Percentiles rank a stretch among this genome's conserved stretches.
Conservation (phyloP, 371 early-diverging fungal genomes). For the Actinomucor elegans region DNA sequence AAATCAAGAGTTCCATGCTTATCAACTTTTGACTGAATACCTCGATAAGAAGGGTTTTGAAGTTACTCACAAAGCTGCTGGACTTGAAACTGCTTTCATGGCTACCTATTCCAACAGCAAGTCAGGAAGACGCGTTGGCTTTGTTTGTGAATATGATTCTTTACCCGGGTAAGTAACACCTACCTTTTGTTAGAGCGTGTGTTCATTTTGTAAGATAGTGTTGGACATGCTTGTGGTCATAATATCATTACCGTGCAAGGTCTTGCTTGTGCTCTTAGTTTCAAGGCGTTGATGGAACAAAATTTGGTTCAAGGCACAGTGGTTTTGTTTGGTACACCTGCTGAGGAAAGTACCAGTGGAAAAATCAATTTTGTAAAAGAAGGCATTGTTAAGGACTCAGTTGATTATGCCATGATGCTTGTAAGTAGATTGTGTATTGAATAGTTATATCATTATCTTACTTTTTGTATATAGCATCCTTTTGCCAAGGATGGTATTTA, state of each 20-base stretch:
- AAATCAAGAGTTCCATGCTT: slow-evolving; percentile 55
- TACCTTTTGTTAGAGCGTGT: too few species aligned
- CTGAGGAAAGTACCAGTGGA: slow-evolving; percentile 73
- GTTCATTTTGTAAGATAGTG: too few species aligned
- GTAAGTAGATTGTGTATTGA: not conserved
- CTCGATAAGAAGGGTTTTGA: slow-evolving; percentile 56
- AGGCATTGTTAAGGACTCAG: slow-evolving; percentile 57
- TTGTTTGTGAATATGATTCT: slow-evolving; percentile 70
- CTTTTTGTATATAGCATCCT: slow-evolving; percentile 24
- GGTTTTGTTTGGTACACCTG: slow-evolving; percentile 79
- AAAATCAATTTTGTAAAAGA: slow-evolving; percentile 70
- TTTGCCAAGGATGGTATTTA: slow-evolving; percentile 30
- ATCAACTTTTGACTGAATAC: slow-evolving; percentile 51
- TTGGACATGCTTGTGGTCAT: slow-evolving; percentile 71
- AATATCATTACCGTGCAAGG: slow-evolving; percentile 73
- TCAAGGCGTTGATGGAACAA: slow-evolving; percentile 55
- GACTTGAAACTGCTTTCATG: slow-evolving; percentile 64
- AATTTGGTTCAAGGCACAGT: slow-evolving; percentile 58
- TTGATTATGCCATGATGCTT: slow-evolving; percentile 76
- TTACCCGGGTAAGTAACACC: slow-evolving; percentile 58
- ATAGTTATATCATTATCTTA: not conserved
- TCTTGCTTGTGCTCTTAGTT: slow-evolving; percentile 61
- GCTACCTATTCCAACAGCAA: slow-evolving; percentile 53
- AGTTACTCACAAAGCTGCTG: slow-evolving; percentile 52
- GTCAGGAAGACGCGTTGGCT: slow-evolving; percentile 47